phyloP scores from a whole-genome alignment of 805 yeast genomes.

The Starmerella tilneyi region DNA sequence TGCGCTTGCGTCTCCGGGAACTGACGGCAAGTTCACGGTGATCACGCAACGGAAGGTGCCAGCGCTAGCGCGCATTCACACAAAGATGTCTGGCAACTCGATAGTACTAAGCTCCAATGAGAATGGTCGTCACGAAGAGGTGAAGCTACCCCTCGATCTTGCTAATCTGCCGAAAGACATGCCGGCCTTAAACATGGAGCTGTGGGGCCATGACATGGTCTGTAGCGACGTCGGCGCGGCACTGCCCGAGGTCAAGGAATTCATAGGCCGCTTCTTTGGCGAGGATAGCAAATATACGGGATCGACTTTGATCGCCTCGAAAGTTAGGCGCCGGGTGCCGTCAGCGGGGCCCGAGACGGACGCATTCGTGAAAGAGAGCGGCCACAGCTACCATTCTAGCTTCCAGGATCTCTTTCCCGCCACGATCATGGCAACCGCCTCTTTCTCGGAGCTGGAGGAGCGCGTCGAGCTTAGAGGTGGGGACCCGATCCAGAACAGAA shows the following conservation, averaged over 20 bases:
- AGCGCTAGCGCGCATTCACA: slow-evolving; percentile 24
- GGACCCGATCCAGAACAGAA: slow-evolving; percentile 20
- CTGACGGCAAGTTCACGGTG: slow-evolving; percentile 16
- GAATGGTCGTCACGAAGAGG: slow-evolving; percentile 7
- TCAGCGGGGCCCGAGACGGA: background rate
- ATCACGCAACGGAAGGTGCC: slow-evolving; percentile 29
- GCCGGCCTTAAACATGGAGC: slow-evolving; percentile 16
- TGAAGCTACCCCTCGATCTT: slow-evolving; percentile 19
- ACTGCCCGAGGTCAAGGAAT: slow-evolving; percentile 18
- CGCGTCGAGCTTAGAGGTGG: slow-evolving; percentile 23
- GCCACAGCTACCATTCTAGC: slow-evolving; percentile 16
- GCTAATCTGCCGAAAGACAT: slow-evolving; percentile 7
- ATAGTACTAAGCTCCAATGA: slow-evolving; percentile 22
- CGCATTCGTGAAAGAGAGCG: slow-evolving; percentile 12
- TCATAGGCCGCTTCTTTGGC: slow-evolving; percentile 12
- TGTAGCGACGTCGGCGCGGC: slow-evolving; percentile 24
- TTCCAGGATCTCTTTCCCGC: slow-evolving; percentile 32
- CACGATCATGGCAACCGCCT: slow-evolving; percentile 26
- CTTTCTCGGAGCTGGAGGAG: slow-evolving; percentile 24
- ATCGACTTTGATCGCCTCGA: slow-evolving; percentile 25
- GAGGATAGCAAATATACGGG: slow-evolving; percentile 10
- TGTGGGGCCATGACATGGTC: slow-evolving; percentile 29
- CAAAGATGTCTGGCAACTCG: slow-evolving; percentile 17
- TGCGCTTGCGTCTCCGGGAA: slow-evolving; percentile 25
- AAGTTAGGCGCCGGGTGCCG: slow-evolving; percentile 23